Conservation (phyloP, 148 eudicot genomes). For the Pouteria glomerata region DNA sequence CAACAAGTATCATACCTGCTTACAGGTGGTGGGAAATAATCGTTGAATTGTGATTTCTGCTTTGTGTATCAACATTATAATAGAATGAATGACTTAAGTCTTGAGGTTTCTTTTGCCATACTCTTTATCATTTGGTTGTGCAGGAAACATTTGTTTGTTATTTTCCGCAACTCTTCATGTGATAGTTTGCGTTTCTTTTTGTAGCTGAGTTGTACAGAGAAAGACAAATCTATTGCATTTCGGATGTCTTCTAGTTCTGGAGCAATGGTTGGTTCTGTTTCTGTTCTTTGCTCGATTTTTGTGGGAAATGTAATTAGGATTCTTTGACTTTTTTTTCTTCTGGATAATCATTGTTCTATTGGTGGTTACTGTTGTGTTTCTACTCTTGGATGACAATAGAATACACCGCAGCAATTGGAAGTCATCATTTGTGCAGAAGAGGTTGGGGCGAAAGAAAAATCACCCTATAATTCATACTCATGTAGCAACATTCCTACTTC, state of each 20-base stretch:
- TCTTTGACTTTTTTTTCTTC: background rate
- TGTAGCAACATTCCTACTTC: conserved; percentile 49
- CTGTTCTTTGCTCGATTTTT: conserved; percentile 12
- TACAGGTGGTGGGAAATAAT: background rate
- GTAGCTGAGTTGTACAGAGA: conserved; percentile 61
- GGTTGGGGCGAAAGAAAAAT: conserved; percentile 60
- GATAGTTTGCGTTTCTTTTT: conserved; percentile 7
- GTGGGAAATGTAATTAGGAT: background rate
- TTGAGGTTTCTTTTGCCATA: background rate
- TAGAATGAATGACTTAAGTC: background rate
- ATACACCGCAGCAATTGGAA: conserved; percentile 47
- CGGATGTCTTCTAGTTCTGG: conserved; percentile 41
- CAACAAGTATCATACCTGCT: no score
- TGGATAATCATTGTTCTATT: background rate
- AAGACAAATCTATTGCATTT: conserved; percentile 52
- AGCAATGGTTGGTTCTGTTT: conserved; percentile 40
- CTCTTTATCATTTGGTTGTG: background rate
- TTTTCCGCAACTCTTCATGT: background rate
- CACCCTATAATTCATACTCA: conserved; percentile 51
- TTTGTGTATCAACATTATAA: background rate
- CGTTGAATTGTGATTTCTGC: background rate
- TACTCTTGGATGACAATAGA: conserved; percentile 25
- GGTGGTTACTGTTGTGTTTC: background rate
- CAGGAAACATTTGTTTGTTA: background rate
- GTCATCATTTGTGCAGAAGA: conserved; percentile 65